phyloP scores from a whole-genome alignment of 2,329 filamentous ascomycete genomes.

The Colletotrichum sidae region DNA sequence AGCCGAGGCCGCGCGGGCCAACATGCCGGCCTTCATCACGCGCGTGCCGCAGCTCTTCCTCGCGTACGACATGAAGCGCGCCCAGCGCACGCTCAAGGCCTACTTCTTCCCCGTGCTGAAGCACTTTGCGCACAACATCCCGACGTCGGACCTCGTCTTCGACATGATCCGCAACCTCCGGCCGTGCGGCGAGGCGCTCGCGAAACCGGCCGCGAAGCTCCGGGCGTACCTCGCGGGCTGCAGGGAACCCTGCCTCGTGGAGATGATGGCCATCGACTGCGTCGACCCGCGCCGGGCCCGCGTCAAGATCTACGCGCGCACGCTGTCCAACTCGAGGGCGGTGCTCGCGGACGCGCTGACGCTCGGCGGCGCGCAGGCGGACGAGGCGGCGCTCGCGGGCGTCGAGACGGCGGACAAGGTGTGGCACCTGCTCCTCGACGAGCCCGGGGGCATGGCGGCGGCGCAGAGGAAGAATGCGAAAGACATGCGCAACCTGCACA shows the following conservation, averaged over 20 bases:
- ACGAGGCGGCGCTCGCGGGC: constrained; percentile 39
- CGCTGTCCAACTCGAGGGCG: constrained; percentile 37
- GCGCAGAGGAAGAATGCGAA: constrained; percentile 34
- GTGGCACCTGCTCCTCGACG: constrained; percentile 42
- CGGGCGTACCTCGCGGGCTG: constrained; percentile 35
- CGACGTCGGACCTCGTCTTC: constrained; percentile 39
- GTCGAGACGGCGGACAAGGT: constrained; percentile 38
- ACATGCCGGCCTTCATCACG: constrained; percentile 8
- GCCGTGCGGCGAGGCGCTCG: constrained; percentile 28
- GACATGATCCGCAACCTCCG: constrained; percentile 39
- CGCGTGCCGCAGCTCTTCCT: constrained; percentile 41
- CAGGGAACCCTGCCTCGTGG: constrained; percentile 37
- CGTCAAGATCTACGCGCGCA: constrained; percentile 42
- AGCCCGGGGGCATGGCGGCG: constrained; percentile 34
- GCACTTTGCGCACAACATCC: constrained; percentile 37
- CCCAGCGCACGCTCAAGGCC: constrained; percentile 38
- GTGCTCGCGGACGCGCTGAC: constrained; percentile 40
- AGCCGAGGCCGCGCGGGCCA: neutral
- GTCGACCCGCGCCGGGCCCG: constrained; percentile 39
- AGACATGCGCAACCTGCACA: constrained; percentile 32
- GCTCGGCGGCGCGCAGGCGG: constrained; percentile 39
- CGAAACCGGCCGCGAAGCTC: constrained; percentile 36
- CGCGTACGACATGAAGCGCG: constrained; percentile 40
- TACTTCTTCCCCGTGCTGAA: constrained; percentile 42
- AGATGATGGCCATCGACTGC: constrained; percentile 42